phyloP scores from a whole-genome alignment of 345 rosid species.

The Punica granatum region DNA sequence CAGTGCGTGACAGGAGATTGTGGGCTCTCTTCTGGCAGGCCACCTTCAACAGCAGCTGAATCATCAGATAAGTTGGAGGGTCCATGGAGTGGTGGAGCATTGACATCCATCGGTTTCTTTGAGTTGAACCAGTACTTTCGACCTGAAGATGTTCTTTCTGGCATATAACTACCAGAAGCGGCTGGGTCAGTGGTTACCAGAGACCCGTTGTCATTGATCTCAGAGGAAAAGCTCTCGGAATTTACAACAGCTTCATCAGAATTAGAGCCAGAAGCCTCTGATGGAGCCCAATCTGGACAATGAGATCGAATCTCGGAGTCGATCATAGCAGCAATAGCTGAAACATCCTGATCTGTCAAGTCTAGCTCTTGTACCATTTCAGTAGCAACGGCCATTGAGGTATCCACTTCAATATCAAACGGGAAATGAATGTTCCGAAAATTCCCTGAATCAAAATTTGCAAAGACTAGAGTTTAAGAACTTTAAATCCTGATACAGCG shows the following conservation, averaged over 20 bases:
- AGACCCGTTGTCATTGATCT: conserved; percentile 23
- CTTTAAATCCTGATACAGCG: neutral
- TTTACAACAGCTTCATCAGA: conserved; percentile 12
- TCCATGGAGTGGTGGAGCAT: conserved; percentile 30
- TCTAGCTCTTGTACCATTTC: conserved; percentile 96
- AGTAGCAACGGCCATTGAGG: conserved; percentile 74
- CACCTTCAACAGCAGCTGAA: conserved; percentile 3
- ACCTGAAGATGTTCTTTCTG: conserved; percentile 85
- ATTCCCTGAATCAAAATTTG: conserved; percentile 40
- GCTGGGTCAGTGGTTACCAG: conserved; percentile 16
- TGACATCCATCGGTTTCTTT: conserved; percentile 34
- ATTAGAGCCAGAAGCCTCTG: conserved; percentile 8
- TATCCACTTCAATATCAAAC: conserved; percentile 77
- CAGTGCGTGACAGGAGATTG: conserved; percentile 10
- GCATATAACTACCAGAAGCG: conserved; percentile 30
- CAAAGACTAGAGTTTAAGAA: neutral
- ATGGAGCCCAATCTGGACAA: conserved; percentile 51
- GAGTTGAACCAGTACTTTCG: conserved; percentile 81
- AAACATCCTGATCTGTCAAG: conserved; percentile 82
- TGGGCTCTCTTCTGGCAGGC: conserved; percentile 16
- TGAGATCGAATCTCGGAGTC: conserved; percentile 67
- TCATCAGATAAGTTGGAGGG: conserved; percentile 19
- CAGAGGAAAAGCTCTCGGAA: conserved; percentile 12
- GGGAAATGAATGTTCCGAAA: conserved; percentile 92
- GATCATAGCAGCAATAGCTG: conserved; percentile 66